These are phyloP conservation scores for Trypanosoma cruzi DNA, from an alignment of 208 protist genomes.

Conservation along the genomic window DNA sequence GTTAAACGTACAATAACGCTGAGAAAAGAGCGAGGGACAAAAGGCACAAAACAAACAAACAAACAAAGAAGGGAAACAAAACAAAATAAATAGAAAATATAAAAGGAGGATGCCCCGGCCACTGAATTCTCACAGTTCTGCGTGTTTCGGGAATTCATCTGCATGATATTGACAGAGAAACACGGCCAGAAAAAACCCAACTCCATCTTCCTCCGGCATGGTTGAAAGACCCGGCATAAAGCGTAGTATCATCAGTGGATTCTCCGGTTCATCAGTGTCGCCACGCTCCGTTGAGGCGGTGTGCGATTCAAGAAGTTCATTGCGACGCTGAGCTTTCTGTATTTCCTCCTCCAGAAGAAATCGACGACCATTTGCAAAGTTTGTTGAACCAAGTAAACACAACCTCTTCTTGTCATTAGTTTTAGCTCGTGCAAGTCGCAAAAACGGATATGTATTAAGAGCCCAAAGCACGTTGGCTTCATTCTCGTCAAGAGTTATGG, in stretches of 20 bases:
- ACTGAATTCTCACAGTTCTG: background rate
- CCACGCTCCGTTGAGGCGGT: background rate
- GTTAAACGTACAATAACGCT: too few species aligned
- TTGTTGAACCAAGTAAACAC: slow-evolving; percentile 24
- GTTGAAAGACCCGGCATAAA: slow-evolving; percentile 40
- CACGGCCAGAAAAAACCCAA: slow-evolving; percentile 70
- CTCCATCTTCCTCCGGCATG: slow-evolving; percentile 35
- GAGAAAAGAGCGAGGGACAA: too few species aligned
- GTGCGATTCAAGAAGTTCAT: slow-evolving; percentile 2
- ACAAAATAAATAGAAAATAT: background rate
- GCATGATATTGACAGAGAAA: slow-evolving; percentile 32
- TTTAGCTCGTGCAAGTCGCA: slow-evolving; percentile 48
- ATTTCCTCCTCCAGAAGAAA: slow-evolving; percentile 39
- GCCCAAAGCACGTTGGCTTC: slow-evolving; percentile 72
- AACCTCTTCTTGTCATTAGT: slow-evolving; percentile 32
- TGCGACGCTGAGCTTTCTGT: slow-evolving; percentile 28
- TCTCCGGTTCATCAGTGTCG: background rate
- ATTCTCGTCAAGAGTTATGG: slow-evolving; percentile 78
- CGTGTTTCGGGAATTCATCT: background rate
- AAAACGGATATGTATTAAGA: slow-evolving; percentile 38
- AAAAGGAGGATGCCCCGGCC: slow-evolving; percentile 12
- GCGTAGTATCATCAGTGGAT: slow-evolving; percentile 45
- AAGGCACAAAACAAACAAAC: slow-evolving; percentile 6
- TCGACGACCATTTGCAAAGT: slow-evolving; percentile 6
- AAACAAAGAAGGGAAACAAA: slow-evolving; percentile 3